Conservation (phyloP, 371 early-diverging fungal genomes). For the Mortierella sp. region DNA sequence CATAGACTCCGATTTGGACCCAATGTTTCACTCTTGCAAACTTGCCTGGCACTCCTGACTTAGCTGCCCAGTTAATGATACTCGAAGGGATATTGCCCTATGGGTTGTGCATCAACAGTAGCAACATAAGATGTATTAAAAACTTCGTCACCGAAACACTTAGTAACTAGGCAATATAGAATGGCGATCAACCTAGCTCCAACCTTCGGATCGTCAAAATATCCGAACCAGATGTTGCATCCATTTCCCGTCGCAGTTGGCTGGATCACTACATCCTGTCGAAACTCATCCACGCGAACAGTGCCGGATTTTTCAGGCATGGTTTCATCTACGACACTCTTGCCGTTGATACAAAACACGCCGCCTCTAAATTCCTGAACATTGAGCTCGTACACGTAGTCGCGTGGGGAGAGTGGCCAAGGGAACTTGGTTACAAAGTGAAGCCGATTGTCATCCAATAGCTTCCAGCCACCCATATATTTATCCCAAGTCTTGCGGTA, state of each 20-base stretch:
- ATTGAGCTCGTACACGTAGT: slow-evolving; percentile 58
- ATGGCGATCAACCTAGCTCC: not conserved
- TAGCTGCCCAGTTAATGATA: slow-evolving; percentile 62
- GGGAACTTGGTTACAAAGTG: slow-evolving; percentile 54
- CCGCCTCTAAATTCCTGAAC: slow-evolving; percentile 45
- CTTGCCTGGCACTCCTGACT: slow-evolving; percentile 57
- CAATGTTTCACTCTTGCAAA: no score
- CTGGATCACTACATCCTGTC: slow-evolving; percentile 58
- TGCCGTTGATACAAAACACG: slow-evolving; percentile 57
- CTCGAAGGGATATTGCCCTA: slow-evolving; percentile 59
- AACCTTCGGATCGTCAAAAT: slow-evolving; percentile 66
- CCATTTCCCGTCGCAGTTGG: slow-evolving; percentile 53
- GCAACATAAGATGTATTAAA: no score
- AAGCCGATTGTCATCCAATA: slow-evolving; percentile 36
- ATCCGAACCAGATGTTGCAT: slow-evolving; percentile 58
- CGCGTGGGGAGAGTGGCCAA: slow-evolving; percentile 62
- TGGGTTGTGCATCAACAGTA: no score
- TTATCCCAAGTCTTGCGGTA: slow-evolving; percentile 62
- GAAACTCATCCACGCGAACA: slow-evolving; percentile 59
- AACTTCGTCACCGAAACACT: no score
- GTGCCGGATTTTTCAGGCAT: slow-evolving; percentile 55
- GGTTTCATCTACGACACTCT: slow-evolving; percentile 48
- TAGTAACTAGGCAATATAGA: not conserved
- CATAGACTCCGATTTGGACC: no score
- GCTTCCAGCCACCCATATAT: slow-evolving; percentile 54